A percentile compares a stretch with the other conserved stretches of the same genome.
Conservation (phyloP, 129 eudicot species). For the Tagetes patula region DNA sequence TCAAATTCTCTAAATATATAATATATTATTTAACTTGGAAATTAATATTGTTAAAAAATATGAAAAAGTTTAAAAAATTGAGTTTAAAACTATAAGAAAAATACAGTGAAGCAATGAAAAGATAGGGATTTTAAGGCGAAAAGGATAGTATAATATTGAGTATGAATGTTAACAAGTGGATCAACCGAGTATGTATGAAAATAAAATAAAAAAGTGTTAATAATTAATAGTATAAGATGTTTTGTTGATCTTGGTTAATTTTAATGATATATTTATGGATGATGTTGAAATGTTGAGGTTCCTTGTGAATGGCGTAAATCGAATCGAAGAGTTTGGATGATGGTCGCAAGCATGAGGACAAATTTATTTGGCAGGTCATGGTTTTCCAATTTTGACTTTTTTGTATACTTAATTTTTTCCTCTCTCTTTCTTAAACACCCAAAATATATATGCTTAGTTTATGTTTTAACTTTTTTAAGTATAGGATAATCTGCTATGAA, state of each 20-base stretch:
- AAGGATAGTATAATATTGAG: neutral
- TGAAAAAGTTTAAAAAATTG: neutral
- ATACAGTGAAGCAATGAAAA: neutral
- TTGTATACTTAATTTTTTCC: neutral
- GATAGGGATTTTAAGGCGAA: neutral
- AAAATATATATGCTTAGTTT: neutral
- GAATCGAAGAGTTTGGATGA: neutral
- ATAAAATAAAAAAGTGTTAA: neutral
- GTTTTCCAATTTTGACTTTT: neutral
- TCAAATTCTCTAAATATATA: no score
- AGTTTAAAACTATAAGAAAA: neutral
- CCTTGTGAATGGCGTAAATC: neutral
- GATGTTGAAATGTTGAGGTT: constrained; percentile 24
- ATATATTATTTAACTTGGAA: neutral
- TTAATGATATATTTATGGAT: neutral
- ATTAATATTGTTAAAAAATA: neutral
- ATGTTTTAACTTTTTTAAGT: no score
- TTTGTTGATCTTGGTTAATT: constrained; percentile 15
- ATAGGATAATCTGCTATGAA: no score
- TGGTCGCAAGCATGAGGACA: constrained; percentile 16
- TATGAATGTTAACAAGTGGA: constrained; percentile 18
- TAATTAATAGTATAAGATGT: neutral
- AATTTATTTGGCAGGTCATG: constrained; percentile 5
- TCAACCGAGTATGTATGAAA: neutral
- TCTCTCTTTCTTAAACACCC: neutral